A percentile compares a stretch with the other conserved stretches of the same genome.
These are phyloP conservation scores for Claviceps lovelessii DNA, from an alignment of 2,329 filamentous ascomycete species.

Conservation along the genomic window DNA sequence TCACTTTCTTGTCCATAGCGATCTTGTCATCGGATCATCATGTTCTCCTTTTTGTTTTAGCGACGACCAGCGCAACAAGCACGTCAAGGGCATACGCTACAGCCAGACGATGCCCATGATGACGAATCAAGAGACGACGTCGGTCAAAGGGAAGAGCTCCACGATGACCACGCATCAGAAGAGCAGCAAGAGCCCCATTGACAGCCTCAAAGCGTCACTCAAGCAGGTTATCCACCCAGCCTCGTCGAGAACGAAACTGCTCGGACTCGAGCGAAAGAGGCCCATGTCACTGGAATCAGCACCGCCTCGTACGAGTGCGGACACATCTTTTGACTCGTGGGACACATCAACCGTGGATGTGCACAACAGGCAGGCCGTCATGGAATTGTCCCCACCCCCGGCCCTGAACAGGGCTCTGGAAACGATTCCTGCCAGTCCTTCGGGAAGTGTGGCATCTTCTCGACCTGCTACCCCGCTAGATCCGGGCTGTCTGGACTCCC, in stretches of 20 bases:
- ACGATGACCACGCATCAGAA: conserved; percentile 26
- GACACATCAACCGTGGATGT: conserved; percentile 55
- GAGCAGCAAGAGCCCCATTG: conserved; percentile 12
- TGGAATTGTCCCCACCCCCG: conserved; percentile 33
- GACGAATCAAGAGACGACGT: conserved; percentile 19
- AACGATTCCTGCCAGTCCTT: conserved; percentile 54
- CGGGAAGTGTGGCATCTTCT: conserved; percentile 50
- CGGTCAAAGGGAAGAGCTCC: conserved; percentile 25
- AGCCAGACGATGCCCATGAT: conserved; percentile 26
- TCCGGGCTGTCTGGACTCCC: conserved; percentile 32
- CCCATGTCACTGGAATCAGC: conserved; percentile 35
- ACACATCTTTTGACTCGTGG: conserved; percentile 63
- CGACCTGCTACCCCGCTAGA: conserved; percentile 38
- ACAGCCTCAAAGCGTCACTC: conserved; percentile 23
- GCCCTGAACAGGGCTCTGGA: conserved; percentile 44
- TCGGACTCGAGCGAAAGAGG: conserved; percentile 30
- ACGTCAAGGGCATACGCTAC: conserved; percentile 41
- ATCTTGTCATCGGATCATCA: conserved; percentile 8
- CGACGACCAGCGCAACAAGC: conserved; percentile 7
- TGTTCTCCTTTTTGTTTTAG: conserved; percentile 18
- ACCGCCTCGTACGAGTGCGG: conserved; percentile 22
- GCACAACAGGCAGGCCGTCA: conserved; percentile 43
- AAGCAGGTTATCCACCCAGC: conserved; percentile 37
- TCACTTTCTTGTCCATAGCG: conserved; percentile 27
- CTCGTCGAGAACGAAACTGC: conserved; percentile 40